Evolutionary conservation across 2,329 filamentous ascomycete species (phyloP), one percentile per base, ranked within the genome.

Genomic region (Bipolaris cookei): DNA sequence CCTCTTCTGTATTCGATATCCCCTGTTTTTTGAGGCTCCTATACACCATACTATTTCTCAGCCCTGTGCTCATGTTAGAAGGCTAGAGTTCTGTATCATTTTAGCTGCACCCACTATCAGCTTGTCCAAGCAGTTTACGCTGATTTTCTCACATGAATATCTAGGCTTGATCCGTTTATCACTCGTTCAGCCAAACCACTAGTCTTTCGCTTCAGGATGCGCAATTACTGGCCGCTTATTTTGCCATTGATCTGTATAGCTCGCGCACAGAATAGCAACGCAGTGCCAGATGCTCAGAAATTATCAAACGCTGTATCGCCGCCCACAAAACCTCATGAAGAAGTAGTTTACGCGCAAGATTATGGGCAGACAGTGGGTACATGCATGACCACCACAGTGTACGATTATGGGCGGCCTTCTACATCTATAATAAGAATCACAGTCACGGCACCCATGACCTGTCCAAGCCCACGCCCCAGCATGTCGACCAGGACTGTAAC

Each of bases 161-260:
- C 18, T 58, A 72, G 68, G 63, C 58, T 58, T 55, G 52, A 58
- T 62, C 62, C 56, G 61, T 59, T 59, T 66, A 57, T 59, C 66
- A 64, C 50, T 74, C 63, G 54, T 65, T 70, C 60, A 63, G 58
- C 62, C 58, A 59, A 62, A 62, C 58, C 61, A 67, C 54, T 65
- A 66, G 62, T 67, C 70, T 52, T 50, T 71, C 68, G 60, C 67
- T 74, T 51, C 48, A 65, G 71, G 20, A 76, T 76, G 74, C 71
- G 63, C 44, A 60, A 51, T 41, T 28, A 68, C 52, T 68, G 62
- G 64, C 55, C 62, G 48, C 41, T 66, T 7, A 47, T 72, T 18
- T 49, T 75, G 58, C 71, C 63, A 34, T 50, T 72, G 49, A 61
- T 59, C 43, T 59, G 63, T 39, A 51, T 65, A 35, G 67, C 60